These are phyloP conservation scores for Plectosphaerella plurivora DNA, from an alignment of 2,329 filamentous ascomycete species.

Conservation along the genomic window DNA sequence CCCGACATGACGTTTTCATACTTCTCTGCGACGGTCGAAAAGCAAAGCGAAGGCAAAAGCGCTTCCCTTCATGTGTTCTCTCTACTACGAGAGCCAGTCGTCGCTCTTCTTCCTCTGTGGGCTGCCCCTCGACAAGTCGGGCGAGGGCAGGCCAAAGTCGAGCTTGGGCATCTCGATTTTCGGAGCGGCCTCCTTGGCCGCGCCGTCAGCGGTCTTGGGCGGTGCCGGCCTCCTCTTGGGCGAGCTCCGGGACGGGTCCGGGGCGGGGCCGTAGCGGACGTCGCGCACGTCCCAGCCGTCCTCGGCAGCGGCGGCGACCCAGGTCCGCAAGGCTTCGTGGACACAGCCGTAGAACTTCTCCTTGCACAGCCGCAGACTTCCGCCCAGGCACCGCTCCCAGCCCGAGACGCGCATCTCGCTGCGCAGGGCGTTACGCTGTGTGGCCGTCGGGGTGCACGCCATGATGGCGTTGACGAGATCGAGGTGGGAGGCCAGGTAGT, in stretches of 20 bases:
- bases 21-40: background rate
- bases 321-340: slow-evolving; percentile 82
- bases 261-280: slow-evolving; percentile 68
- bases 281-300: slow-evolving; percentile 84
- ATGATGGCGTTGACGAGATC: slow-evolving; percentile 90
- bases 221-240: slow-evolving; percentile 37
- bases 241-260: slow-evolving; percentile 36
- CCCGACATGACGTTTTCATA: too few species aligned
- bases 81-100: slow-evolving; percentile 16
- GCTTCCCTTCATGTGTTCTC: background rate
- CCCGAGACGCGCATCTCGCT: slow-evolving; percentile 75
- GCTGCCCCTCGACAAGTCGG: slow-evolving; percentile 11
- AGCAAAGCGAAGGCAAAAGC: background rate
- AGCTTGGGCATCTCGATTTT: slow-evolving; percentile 58
- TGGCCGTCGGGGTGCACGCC: slow-evolving; percentile 66
- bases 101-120: slow-evolving; percentile 22
- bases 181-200: slow-evolving; percentile 49
- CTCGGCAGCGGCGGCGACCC: slow-evolving; percentile 81
- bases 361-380: slow-evolving; percentile 83
- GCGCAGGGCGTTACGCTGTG: slow-evolving; percentile 75
- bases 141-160: slow-evolving; percentile 38
- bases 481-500: slow-evolving; percentile 88
- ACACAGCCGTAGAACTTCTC: slow-evolving; percentile 95
- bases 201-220: slow-evolving; percentile 22
- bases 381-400: slow-evolving; percentile 86